Conservation (phyloP, 1,139 yeast genomes). For the Saccharomyces pastorianus region DNA sequence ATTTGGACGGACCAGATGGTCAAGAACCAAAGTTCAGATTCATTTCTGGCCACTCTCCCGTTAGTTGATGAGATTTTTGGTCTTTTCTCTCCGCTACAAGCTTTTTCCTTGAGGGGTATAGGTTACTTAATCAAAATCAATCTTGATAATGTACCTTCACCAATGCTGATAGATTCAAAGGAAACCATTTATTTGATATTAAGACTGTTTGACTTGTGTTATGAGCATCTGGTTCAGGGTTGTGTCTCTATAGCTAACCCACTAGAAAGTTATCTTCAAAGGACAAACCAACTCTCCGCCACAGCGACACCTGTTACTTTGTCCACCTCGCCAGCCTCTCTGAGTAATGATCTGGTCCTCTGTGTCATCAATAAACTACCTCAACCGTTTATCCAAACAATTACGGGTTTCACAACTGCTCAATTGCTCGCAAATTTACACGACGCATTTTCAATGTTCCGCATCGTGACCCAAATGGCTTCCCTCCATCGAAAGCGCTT, state of each 20-base stretch:
- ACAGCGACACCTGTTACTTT: neutral
- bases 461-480: slow-evolving; percentile 16
- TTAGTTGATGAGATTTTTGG: slow-evolving; percentile 27
- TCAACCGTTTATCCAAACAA: slow-evolving; percentile 18
- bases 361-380: slow-evolving; percentile 18
- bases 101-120: slow-evolving; percentile 26
- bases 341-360: slow-evolving; percentile 11
- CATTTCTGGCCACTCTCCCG: slow-evolving; percentile 13
- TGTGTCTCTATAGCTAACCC: slow-evolving; percentile 23
- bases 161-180: slow-evolving; percentile 8
- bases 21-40: neutral
- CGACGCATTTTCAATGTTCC: slow-evolving; percentile 21
- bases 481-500: slow-evolving; percentile 13
- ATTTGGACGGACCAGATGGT: slow-evolving; percentile 15
- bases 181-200: slow-evolving; percentile 27
- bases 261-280: slow-evolving; percentile 17
- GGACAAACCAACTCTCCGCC: slow-evolving; percentile 7
- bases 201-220: slow-evolving; percentile 27
- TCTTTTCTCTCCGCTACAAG: slow-evolving; percentile 23
- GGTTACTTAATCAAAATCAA: slow-evolving; percentile 11
- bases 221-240: slow-evolving; percentile 19
- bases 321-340: slow-evolving; percentile 7
- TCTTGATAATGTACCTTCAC: neutral
- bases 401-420: slow-evolving; percentile 15
- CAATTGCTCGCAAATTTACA: slow-evolving; percentile 13